Conservation (phyloP, 768 basidiomycete species). For the Pluteus cervinus region DNA sequence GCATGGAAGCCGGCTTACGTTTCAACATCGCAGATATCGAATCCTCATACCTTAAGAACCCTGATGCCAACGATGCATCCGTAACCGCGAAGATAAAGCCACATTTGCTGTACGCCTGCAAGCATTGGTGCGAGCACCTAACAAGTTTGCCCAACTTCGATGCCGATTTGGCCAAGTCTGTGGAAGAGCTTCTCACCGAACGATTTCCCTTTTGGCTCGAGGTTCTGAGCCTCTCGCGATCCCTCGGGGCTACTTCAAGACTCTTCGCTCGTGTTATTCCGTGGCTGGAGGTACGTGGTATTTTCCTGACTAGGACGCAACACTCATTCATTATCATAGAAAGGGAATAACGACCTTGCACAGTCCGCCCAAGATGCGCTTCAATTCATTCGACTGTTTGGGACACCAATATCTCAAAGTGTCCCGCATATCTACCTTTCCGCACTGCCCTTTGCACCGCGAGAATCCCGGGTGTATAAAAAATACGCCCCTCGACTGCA, state of each 20-base stretch:
- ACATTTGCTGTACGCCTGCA: slow-evolving; percentile 17
- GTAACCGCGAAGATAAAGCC: slow-evolving; percentile 12
- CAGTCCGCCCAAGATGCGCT: slow-evolving; percentile 12
- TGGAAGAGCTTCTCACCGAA: slow-evolving; percentile 11
- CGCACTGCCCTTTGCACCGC: slow-evolving; percentile 21
- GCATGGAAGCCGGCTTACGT: slow-evolving; percentile 17
- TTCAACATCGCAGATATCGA: slow-evolving; percentile 24
- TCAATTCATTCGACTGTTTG: slow-evolving; percentile 13
- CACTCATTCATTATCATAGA: too few relatives aligned
- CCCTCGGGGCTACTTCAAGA: too few relatives aligned
- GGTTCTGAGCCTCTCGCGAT: slow-evolving; percentile 14
- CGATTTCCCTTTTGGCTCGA: slow-evolving; percentile 21
- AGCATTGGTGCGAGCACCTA: slow-evolving; percentile 19
- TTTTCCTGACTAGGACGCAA: too few relatives aligned
- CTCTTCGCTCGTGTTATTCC: too few relatives aligned
- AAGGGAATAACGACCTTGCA: too few relatives aligned
- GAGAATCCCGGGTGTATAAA: too few relatives aligned
- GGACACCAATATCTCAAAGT: slow-evolving; percentile 11
- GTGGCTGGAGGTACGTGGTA: not conserved
- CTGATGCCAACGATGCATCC: slow-evolving; percentile 13
- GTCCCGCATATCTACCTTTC: slow-evolving; percentile 20
- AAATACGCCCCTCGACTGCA: too few relatives aligned
- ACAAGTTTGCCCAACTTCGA: too few relatives aligned
- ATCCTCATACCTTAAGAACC: slow-evolving; percentile 19
- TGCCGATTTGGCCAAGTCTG: not conserved